These are phyloP conservation scores for Nakataea oryzae DNA, from an alignment of 2,329 filamentous ascomycete species.

Conservation along the genomic window DNA sequence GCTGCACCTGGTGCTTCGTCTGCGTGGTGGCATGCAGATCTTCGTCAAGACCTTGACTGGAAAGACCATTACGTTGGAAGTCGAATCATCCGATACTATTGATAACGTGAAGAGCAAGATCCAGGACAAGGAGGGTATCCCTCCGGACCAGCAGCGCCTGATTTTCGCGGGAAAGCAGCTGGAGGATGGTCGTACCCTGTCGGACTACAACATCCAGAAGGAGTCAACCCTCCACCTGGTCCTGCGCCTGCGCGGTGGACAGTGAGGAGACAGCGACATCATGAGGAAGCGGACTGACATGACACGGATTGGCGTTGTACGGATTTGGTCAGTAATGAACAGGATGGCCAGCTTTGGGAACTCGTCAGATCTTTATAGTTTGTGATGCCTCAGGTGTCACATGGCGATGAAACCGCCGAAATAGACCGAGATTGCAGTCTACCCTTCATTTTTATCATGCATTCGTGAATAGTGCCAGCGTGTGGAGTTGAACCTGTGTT, in stretches of 20 bases:
- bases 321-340: slow-evolving; percentile 1
- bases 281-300: background rate
- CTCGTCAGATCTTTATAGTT: background rate
- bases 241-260: slow-evolving; percentile 59
- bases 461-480: background rate
- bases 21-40: slow-evolving; percentile 72
- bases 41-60: slow-evolving; percentile 63
- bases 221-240: slow-evolving; percentile 63
- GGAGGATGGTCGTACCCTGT: slow-evolving; percentile 69
- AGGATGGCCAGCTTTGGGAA: background rate
- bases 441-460: background rate
- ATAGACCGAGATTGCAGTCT: background rate
- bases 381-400: background rate
- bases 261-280: slow-evolving; percentile 20
- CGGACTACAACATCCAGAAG: slow-evolving; percentile 85
- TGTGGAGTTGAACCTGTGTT: too few species aligned
- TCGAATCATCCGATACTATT: slow-evolving; percentile 58
- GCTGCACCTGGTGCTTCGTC: slow-evolving; percentile 68
- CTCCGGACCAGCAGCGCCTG: slow-evolving; percentile 59
- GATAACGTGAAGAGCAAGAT: slow-evolving; percentile 64
- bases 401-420: background rate
- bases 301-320: slow-evolving; percentile 2
- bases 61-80: slow-evolving; percentile 60
- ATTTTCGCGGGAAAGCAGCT: slow-evolving; percentile 64
- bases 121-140: slow-evolving; percentile 63